Base-by-base conservation (phyloP, 306 rosid species). In the Casuarina cunninghamiana region DNA sequence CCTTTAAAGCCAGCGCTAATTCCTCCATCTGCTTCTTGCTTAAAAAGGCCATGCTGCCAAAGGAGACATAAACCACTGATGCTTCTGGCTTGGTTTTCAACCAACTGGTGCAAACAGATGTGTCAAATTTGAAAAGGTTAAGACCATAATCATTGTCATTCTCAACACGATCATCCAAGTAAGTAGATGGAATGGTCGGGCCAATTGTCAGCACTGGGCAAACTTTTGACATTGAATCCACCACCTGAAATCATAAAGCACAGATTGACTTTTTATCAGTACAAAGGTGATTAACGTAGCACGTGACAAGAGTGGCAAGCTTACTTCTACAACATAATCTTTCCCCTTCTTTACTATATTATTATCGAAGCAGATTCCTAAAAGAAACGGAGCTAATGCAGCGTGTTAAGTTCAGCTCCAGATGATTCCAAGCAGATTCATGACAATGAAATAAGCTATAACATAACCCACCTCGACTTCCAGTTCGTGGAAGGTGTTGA, bases 401-500 rank as follows among this genome's bases (percentile, higher is more conserved):
- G 9, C 10, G 11, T 8, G 12, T 7, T 46, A 46, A 46, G 50
- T 46, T 46, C 50, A 46, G 2, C 10, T 46, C 50, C 12, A 17
- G 1, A 43, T 10, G 41, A 68, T 43, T 68, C 72, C 0, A 11
- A 45, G 49, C 3, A 49, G 7, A 13, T 2, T 49, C 1, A 72
- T 10, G 39, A 37, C 32, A 66, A 37, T 19, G 3, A 26, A 32
- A 32, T 35, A 12, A 16, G 9, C 55, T 19, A 15, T 17, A 73
- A 4, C 4, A 2, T 9, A 12, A 43, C 68, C 6, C 10, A 89
- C 95, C 95, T 85, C 79, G 19, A 78, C 72, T 80, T 92, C 97
- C 3, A 88, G 86, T 85, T 83, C 78, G 76, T 88, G 78, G 84
- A 90, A 83, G 43, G 95, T 80, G 69, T 88, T 92, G 85, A 86